Conservation (phyloP, 495 filamentous ascomycete species). For the Aspergillus carlsbadensis region DNA sequence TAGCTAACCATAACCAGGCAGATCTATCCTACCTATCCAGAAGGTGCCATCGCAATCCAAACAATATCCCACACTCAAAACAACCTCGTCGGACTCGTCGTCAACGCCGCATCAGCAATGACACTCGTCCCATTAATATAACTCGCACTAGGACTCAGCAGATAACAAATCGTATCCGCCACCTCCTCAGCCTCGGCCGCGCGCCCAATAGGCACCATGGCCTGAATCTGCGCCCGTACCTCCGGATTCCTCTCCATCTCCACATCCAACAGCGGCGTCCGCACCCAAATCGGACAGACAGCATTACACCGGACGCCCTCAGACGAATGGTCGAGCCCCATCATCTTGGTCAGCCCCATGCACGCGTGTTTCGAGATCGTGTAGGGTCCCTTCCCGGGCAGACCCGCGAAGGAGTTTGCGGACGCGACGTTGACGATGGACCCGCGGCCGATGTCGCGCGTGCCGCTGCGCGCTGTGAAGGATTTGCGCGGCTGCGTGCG, state of each 20-base stretch:
- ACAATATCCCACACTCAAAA: too few species aligned
- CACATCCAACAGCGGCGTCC: neutral
- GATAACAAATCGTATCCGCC: neutral
- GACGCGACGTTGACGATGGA: conserved; percentile 1
- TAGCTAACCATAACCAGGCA: too few species aligned
- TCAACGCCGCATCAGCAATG: neutral
- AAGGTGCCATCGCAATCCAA: too few species aligned
- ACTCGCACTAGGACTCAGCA: neutral
- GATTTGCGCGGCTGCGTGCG: neutral
- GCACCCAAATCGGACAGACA: neutral
- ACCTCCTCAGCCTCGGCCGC: neutral
- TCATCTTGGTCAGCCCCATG: neutral
- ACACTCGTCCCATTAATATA: neutral
- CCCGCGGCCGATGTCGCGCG: neutral
- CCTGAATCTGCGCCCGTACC: neutral
- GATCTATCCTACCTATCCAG: too few species aligned
- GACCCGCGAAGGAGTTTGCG: neutral
- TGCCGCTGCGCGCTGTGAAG: neutral
- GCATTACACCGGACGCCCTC: neutral
- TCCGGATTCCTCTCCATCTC: neutral
- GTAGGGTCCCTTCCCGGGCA: neutral
- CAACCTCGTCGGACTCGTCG: too few species aligned
- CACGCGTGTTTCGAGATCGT: neutral
- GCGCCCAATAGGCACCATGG: neutral
- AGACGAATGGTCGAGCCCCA: neutral